phyloP scores from a whole-genome alignment of 139 green algal species.

The Ettlia oleoabundans region DNA sequence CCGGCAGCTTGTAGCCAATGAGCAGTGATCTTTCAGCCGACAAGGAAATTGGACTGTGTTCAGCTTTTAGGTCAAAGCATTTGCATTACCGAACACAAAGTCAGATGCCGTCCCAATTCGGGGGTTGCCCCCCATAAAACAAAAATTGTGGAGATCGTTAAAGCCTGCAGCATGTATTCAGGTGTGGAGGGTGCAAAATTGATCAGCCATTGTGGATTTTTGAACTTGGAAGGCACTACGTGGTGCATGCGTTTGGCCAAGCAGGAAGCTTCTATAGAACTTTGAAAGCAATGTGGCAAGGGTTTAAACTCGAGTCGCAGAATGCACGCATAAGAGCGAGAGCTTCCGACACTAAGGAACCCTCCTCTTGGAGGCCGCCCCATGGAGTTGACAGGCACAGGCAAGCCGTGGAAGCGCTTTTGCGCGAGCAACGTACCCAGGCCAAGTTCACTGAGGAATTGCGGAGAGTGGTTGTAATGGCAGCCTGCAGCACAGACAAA shows the following conservation, averaged over 20 bases:
- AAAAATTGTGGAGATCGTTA: conserved; percentile 41
- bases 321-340: background rate
- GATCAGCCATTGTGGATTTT: too few relatives aligned
- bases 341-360: too few relatives aligned
- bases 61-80: background rate
- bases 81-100: conserved; percentile 37
- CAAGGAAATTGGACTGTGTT: background rate
- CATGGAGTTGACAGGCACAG: too few relatives aligned
- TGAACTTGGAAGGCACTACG: too few relatives aligned
- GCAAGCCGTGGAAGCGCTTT: too few relatives aligned
- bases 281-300: background rate
- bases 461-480: background rate
- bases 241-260: too few relatives aligned
- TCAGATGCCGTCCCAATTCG: conserved; percentile 35
- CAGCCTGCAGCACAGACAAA: background rate
- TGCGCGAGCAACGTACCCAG: background rate
- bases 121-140: conserved; percentile 34
- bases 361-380: too few relatives aligned
- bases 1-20: too few relatives aligned
- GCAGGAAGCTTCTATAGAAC: too few relatives aligned
- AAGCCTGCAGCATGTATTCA: too few relatives aligned
- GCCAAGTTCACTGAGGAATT: background rate
- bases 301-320: background rate
- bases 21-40: too few relatives aligned
- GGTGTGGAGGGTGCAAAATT: too few relatives aligned